Conservation (phyloP, 2,329 filamentous ascomycete genomes). For the Tolypocladium album region DNA sequence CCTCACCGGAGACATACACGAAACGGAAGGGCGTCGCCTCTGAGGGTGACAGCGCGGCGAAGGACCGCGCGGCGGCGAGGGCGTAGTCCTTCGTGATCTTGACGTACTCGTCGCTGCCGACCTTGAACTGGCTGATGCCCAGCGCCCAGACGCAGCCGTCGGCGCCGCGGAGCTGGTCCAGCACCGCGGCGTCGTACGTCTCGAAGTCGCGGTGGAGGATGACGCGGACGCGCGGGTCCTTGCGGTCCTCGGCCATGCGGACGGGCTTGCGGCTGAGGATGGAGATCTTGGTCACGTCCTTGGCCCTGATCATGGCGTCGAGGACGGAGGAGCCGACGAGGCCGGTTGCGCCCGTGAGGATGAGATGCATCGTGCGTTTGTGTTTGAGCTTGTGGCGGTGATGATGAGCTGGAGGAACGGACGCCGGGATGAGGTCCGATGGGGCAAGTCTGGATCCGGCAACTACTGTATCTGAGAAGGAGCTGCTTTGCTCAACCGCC, state of each 20-base stretch:
- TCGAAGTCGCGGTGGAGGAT: constrained; percentile 59
- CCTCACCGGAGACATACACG: constrained; percentile 57
- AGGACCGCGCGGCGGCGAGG: constrained; percentile 51
- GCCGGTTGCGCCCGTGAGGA: constrained; percentile 59
- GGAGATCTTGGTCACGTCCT: constrained; percentile 51
- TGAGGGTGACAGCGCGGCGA: constrained; percentile 32
- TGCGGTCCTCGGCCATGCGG: constrained; percentile 44
- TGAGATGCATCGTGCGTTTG: constrained; percentile 41
- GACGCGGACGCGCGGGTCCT: constrained; percentile 51
- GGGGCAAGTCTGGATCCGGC: neutral
- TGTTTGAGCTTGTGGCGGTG: neutral
- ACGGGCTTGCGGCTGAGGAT: constrained; percentile 58
- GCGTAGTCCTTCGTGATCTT: constrained; percentile 59
- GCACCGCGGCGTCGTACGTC: constrained; percentile 44
- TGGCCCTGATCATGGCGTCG: constrained; percentile 46
- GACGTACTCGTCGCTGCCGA: constrained; percentile 54
- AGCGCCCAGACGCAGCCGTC: constrained; percentile 64
- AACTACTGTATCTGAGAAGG: neutral
- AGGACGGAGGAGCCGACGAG: constrained; percentile 52
- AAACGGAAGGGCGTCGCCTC: constrained; percentile 50
- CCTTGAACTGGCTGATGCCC: constrained; percentile 51
- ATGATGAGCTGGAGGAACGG: neutral
- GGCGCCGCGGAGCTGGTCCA: constrained; percentile 51
- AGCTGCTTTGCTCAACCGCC: neutral
- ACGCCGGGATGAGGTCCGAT: neutral